A percentile compares a stretch with the other conserved stretches of the same genome.
Conservation (phyloP, 2,329 filamentous ascomycete species). For the Pestalotiopsis sp. region DNA sequence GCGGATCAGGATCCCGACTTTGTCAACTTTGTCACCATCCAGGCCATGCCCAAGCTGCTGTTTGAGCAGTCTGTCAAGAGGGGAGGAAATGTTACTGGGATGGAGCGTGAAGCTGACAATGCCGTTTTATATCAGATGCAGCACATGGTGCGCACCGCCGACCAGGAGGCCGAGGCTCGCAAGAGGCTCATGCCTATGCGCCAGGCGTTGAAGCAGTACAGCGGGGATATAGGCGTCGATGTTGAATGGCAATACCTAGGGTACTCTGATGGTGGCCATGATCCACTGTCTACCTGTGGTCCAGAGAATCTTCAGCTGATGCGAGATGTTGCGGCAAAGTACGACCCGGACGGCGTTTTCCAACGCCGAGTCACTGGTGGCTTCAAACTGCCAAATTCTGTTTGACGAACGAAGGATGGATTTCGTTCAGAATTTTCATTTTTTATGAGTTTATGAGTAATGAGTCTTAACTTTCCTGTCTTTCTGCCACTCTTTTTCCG, state of each 20-base stretch:
- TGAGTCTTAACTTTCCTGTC: too few species aligned
- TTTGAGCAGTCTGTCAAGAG: slow-evolving; percentile 33
- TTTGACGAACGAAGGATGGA: too few species aligned
- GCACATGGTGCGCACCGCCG: slow-evolving; percentile 32
- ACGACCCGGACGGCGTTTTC: slow-evolving; percentile 38
- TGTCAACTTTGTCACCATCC: slow-evolving; percentile 34
- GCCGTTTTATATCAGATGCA: slow-evolving; percentile 31
- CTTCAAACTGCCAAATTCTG: slow-evolving; percentile 33
- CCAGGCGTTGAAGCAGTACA: slow-evolving; percentile 27
- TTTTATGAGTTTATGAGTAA: too few species aligned
- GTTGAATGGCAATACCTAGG: slow-evolving; percentile 39
- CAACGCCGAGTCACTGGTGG: slow-evolving; percentile 38
- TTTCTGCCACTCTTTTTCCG: too few species aligned
- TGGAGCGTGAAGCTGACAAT: slow-evolving; percentile 35
- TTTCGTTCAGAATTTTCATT: too few species aligned
- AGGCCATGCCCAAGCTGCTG: slow-evolving; percentile 40
- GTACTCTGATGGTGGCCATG: slow-evolving; percentile 36
- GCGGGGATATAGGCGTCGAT: slow-evolving; percentile 13
- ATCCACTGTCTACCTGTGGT: slow-evolving; percentile 36
- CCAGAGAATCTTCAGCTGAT: slow-evolving; percentile 32
- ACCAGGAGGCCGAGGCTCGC: slow-evolving; percentile 28
- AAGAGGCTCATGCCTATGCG: slow-evolving; percentile 32
- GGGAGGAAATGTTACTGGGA: slow-evolving; percentile 42
- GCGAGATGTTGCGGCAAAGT: slow-evolving; percentile 33
- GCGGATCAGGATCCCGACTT: slow-evolving; percentile 31